Conservation (phyloP, 768 basidiomycete species). For the Grammothele lineata region DNA sequence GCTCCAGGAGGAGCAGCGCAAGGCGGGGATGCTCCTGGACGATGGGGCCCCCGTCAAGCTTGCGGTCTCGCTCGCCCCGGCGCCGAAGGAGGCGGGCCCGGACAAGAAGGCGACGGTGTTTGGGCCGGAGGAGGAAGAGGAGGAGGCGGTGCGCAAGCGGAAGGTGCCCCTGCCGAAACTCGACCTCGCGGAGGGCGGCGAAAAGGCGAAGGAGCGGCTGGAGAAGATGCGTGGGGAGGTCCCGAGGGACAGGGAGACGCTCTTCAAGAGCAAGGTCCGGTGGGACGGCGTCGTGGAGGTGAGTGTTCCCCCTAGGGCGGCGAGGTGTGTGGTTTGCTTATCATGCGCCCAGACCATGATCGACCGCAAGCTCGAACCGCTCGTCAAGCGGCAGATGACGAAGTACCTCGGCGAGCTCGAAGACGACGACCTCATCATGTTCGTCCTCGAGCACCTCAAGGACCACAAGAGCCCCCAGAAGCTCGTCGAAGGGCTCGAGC, state of each 20-base stretch:
- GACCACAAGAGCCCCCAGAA: slow-evolving; percentile 85
- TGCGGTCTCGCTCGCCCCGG: slow-evolving; percentile 64
- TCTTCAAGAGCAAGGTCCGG: slow-evolving; percentile 82
- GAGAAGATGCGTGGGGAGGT: slow-evolving; percentile 74
- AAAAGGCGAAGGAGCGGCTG: slow-evolving; percentile 74
- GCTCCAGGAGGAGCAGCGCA: slow-evolving; percentile 84
- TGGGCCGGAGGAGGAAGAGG: slow-evolving; percentile 86
- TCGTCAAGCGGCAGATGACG: slow-evolving; percentile 78
- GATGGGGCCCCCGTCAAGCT: slow-evolving; percentile 90
- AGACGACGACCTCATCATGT: slow-evolving; percentile 92
- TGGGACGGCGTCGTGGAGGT: slow-evolving; percentile 93
- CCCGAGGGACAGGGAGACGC: slow-evolving; percentile 69
- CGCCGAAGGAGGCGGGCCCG: slow-evolving; percentile 38
- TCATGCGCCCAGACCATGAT: slow-evolving; percentile 56
- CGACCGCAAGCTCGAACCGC: slow-evolving; percentile 80
- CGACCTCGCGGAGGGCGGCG: slow-evolving; percentile 80
- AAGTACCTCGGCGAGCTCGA: slow-evolving; percentile 90
- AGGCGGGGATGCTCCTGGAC: slow-evolving; percentile 85
- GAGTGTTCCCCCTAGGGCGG: slow-evolving; percentile 27
- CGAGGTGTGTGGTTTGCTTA: slow-evolving; percentile 1
- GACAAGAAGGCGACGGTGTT: slow-evolving; percentile 56
- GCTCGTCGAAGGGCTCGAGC: slow-evolving; percentile 85
- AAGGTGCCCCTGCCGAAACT: slow-evolving; percentile 87
- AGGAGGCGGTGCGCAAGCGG: slow-evolving; percentile 69
- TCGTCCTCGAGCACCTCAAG: slow-evolving; percentile 87